Base-by-base conservation (phyloP, 306 rosid species). In the Pachyrhizus erosus region DNA sequence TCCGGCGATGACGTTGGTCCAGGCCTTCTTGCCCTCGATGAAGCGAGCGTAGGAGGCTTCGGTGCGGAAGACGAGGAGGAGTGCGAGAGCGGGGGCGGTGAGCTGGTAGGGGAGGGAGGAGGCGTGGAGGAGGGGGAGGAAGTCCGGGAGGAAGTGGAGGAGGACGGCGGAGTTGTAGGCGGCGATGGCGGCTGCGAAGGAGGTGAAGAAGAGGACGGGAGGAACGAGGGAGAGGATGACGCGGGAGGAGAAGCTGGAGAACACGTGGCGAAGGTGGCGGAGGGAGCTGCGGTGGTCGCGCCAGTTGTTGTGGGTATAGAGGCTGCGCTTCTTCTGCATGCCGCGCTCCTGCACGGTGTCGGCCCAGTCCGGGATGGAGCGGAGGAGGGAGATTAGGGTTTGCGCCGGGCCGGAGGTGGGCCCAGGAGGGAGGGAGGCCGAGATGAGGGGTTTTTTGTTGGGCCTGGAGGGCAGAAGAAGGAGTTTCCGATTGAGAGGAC, bases 1-100 rank as follows among this genome's bases (percentile, higher is more conserved):
- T 69, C 83, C 94, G 3, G 91, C 74, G 75, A 92, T 81, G 58
- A 94, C 96, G 54, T 60, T 86, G 23, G 90, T 91, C 98, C 98
- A 94, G 0, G 96, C 94, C 76, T 89, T 94, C 89, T 91, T 90
- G 73, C 98, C 98, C 69, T 94, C 98, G 31, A 90, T 90, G 29
- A 85, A 94, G 68, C 98, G 86, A 23, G 97, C 52, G 45, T 94
- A 94, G 0, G 98, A 92, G 2, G 98, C 98, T 75, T 94, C 98
- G 1, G 98, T 94, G 29, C 98, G 78, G 73, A 94, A 94, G 62
- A 94, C 98, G 73, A 94, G 77, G 82, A 94, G 76, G 31, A 94
- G 89, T 1, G 97, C 98, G 83, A 94, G 79, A 0, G 98, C 98
- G 14, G 98, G 93, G 0, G 98, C 98, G 4, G 97, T 94, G 76